Evolutionary conservation across 1,284 basidiomycete species (phyloP), one percentile per base, ranked within the genome.

Genomic region (Marasmius oreades): DNA sequence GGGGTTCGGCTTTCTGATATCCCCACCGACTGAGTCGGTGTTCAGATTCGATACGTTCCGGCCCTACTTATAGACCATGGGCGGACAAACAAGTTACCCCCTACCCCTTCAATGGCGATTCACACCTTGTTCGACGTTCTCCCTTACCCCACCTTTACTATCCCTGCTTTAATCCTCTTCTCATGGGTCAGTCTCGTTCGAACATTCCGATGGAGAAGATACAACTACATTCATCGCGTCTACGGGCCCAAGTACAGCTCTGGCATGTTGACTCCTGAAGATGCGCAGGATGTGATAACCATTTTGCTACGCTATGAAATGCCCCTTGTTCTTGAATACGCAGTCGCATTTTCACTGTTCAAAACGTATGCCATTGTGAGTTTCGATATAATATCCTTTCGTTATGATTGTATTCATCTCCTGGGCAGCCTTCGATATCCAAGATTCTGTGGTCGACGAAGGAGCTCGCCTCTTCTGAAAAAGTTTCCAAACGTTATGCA

Each of bases 351-450:
- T 63, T 77, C 77, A 1, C 61, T 80, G 46, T 78, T 79, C 69
- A 78, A 78, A 62, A 79, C 77, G 3, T 79, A 77, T 67, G 76
- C 64, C 1, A 73, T 79, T 54, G 78, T 80, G 61, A 63, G 76
- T 70, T 2, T 12, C 20, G 16, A 20, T 46, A 23, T 16, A 16
- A 26, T n/a, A 34, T n/a, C 22, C 12, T 55, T 18, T 18, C n/a
- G n/a, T 33, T 12, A 26, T 16, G 2, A 42, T 6, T 8, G 39
- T 42, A 16, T 6, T 16, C 16, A 16, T 18, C 7, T 5, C 16
- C 39, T n/a, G 7, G 7, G 2, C 39, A 80, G 77, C 77, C 78
- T 0, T 67, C 73, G 0, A 76, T 78, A 24, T 78, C 78, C 1
- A 69, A 70, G 44, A 63, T 79, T 16, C 66, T 80, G 1, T 54